Percentiles rank a stretch among this genome's conserved stretches.
Conservation (phyloP, 2,329 filamentous ascomycete genomes). For the Xylogone sp. region DNA sequence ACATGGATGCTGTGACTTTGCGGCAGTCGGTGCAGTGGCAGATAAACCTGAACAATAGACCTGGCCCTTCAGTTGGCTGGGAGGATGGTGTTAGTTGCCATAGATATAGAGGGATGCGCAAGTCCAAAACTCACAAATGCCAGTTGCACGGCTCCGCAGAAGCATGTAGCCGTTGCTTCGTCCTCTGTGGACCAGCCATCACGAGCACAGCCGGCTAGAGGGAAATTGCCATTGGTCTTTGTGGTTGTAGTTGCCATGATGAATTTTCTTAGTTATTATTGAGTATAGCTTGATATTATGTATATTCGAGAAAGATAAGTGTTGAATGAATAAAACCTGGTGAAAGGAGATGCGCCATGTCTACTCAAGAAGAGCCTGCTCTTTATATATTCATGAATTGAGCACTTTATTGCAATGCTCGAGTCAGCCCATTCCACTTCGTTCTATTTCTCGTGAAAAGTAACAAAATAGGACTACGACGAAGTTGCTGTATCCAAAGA, state of each 20-base stretch:
- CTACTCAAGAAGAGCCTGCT: too few species aligned
- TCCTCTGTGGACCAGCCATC: slow-evolving; percentile 43
- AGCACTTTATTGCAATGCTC: too few species aligned
- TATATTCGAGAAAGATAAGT: too few species aligned
- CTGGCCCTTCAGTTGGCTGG: slow-evolving; percentile 41
- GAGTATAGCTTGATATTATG: too few species aligned
- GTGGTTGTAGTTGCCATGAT: slow-evolving; percentile 10
- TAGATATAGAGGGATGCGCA: neutral
- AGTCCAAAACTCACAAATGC: slow-evolving; percentile 42
- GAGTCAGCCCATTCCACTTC: too few species aligned
- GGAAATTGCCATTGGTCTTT: slow-evolving; percentile 32
- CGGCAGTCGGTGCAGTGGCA: slow-evolving; percentile 60
- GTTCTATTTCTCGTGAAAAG: too few species aligned
- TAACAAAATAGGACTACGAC: too few species aligned
- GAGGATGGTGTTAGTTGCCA: neutral
- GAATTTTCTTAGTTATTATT: too few species aligned
- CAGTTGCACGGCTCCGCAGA: slow-evolving; percentile 53
- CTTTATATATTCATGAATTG: too few species aligned
- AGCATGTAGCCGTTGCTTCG: slow-evolving; percentile 54
- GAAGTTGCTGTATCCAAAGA: too few species aligned
- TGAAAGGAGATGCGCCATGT: too few species aligned
- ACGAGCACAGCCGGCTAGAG: slow-evolving; percentile 30
- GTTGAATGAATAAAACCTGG: too few species aligned
- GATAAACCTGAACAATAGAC: slow-evolving; percentile 46
- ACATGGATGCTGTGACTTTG: slow-evolving; percentile 61